phyloP scores from a whole-genome alignment of 2,329 filamentous ascomycete species.

The Triangularia setosa region DNA sequence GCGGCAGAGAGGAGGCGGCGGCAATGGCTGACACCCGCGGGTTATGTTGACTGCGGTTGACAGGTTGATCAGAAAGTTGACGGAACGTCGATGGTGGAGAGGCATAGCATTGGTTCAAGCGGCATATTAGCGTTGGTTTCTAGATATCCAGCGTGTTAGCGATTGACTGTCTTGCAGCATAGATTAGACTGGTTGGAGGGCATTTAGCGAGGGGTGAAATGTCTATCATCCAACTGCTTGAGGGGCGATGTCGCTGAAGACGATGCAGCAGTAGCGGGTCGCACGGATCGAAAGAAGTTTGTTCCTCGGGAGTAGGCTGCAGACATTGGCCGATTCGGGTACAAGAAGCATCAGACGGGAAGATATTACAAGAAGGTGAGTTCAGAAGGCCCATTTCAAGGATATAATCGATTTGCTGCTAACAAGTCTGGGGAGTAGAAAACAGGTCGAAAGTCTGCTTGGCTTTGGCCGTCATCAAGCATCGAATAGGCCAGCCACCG shows the following conservation, averaged over 20 bases:
- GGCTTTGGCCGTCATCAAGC: too few relatives aligned
- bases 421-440: too few relatives aligned
- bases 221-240: too few relatives aligned
- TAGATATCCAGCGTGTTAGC: neutral
- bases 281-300: neutral
- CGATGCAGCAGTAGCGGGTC: neutral
- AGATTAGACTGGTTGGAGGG: neutral
- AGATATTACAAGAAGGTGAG: too few relatives aligned
- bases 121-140: neutral
- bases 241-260: neutral
- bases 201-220: neutral
- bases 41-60: neutral
- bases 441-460: too few relatives aligned
- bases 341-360: too few relatives aligned
- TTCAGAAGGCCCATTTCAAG: too few relatives aligned
- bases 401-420: too few relatives aligned
- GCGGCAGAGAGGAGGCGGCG: neutral
- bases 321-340: too few relatives aligned
- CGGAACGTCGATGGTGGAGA: neutral
- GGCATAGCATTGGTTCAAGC: neutral
- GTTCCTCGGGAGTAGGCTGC: too few relatives aligned
- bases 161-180: neutral
- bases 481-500: too few relatives aligned
- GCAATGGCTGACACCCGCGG: neutral
- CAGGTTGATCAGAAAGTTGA: neutral